A percentile compares a stretch with the other conserved stretches of the same genome.
phyloP scores from a whole-genome alignment of 768 basidiomycete genomes.

The Lactarius sp. region DNA sequence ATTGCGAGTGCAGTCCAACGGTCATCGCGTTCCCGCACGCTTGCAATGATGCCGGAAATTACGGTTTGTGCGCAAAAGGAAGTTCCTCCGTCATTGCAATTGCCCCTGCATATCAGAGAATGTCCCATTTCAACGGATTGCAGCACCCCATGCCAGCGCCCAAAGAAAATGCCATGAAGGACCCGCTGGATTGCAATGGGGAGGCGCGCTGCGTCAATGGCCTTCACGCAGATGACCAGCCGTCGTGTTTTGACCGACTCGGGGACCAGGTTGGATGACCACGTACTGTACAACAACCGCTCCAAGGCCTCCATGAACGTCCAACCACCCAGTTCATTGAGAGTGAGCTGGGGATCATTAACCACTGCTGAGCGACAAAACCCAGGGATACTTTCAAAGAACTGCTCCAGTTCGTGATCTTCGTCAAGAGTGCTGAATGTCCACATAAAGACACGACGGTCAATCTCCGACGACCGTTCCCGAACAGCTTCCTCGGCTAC shows the following conservation, averaged over 20 bases:
- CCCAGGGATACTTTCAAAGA: background rate
- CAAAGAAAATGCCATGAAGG: background rate
- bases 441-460: background rate
- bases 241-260: background rate
- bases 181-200: background rate
- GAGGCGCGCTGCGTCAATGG: background rate
- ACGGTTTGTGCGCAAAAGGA: background rate
- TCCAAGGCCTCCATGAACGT: background rate
- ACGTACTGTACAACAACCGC: background rate
- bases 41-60: background rate
- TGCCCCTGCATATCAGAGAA: background rate
- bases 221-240: background rate
- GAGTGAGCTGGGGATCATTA: background rate
- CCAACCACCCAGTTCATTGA: no score
- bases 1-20: constrained; percentile 1
- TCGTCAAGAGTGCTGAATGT: background rate
- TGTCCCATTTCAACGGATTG: background rate
- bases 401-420: constrained; percentile 3
- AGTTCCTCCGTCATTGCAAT: background rate
- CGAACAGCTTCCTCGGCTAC: background rate
- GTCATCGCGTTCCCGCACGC: background rate
- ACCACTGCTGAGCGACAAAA: background rate
- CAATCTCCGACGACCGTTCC: background rate
- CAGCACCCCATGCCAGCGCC: background rate
- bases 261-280: background rate